Base-by-base conservation (phyloP, 106 monocot genomes). In the Apostasia ramifera region DNA sequence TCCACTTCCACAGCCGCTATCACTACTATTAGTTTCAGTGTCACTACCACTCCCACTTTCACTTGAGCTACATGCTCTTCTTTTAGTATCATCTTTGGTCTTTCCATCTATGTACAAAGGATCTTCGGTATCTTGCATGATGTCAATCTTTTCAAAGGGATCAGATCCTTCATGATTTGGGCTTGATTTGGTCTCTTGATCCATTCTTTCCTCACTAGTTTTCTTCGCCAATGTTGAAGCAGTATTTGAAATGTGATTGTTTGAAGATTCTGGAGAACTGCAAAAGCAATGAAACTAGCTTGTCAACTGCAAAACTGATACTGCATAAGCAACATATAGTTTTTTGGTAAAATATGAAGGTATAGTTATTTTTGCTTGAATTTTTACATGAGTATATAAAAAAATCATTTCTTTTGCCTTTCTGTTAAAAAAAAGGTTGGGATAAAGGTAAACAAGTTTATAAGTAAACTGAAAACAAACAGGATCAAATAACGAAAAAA, bases 41-140 rank as follows among this genome's bases (percentile, higher is more conserved):
- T 86, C 89, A 54, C 88, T 88, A 9, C 81, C 94, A 75, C 91
- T 97, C 70, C 82, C 91, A 72, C 88, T 93, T 57, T 85, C 92
- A 85, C 93, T 93, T 46, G 85, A 89, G 60, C 82, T 83, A 69
- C 74, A 52, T 48, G 73, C 71, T 69, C 51, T 79, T 46, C 45
- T 85, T 50, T 82, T 86, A 70, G 53, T 72, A 43, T 84, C 85
- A 77, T 77, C 80, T 65, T 49, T 67, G 44, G 50, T 55, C 39
- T 74, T 86, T 47, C 10, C 49, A 53, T 77, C 74, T 60, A 41
- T 50, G 39, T 56, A 39, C n/a, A 69, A 70, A 66, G 61, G 53
- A 74, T 80, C 81, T 77, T 81, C 80, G 44, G 71, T 65, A 42
- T 55, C 72, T n/a, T 63, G 68, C 56, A 69, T 70, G 6, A 48